Conservation (phyloP, 2,329 filamentous ascomycete genomes). For the Coniosporium tulheliwenetii region DNA sequence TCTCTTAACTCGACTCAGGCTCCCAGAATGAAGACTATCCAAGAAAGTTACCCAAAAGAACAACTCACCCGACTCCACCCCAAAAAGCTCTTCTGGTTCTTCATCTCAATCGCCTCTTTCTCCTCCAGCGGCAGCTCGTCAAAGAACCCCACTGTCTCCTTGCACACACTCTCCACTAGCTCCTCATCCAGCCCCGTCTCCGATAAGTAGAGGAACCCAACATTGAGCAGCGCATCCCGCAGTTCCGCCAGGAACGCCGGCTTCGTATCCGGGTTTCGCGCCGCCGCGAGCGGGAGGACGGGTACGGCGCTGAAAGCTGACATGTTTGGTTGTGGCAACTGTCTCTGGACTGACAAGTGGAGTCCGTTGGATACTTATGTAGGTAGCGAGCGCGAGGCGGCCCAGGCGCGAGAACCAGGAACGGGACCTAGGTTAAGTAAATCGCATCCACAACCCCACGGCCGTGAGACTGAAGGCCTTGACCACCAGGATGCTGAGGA, state of each 20-base stretch:
- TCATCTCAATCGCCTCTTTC: conserved; percentile 47
- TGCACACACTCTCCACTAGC: conserved; percentile 49
- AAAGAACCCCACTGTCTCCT: conserved; percentile 59
- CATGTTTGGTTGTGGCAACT: not conserved
- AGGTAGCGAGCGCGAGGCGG: too few species aligned
- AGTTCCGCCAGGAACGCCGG: conserved; percentile 55
- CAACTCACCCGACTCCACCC: conserved; percentile 28
- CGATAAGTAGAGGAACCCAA: conserved; percentile 77
- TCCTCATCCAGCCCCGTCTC: conserved; percentile 58
- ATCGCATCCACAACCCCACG: too few species aligned
- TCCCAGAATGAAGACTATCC: too few species aligned
- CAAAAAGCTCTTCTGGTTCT: conserved; percentile 30
- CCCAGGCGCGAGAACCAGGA: too few species aligned
- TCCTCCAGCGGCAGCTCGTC: conserved; percentile 54
- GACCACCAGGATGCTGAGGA: too few species aligned
- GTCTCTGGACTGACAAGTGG: too few species aligned
- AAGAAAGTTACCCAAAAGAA: too few species aligned
- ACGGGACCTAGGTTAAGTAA: too few species aligned
- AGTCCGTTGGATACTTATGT: too few species aligned
- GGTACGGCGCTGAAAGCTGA: conserved; percentile 56
- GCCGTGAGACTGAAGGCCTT: too few species aligned
- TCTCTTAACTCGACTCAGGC: too few species aligned
- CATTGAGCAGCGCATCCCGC: conserved; percentile 62
- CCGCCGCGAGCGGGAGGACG: conserved; percentile 57
- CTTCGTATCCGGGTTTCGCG: conserved; percentile 50